These are phyloP conservation scores for Phyllosticta citriasiana DNA, from an alignment of 2,329 filamentous ascomycete species.

Conservation along the genomic window DNA sequence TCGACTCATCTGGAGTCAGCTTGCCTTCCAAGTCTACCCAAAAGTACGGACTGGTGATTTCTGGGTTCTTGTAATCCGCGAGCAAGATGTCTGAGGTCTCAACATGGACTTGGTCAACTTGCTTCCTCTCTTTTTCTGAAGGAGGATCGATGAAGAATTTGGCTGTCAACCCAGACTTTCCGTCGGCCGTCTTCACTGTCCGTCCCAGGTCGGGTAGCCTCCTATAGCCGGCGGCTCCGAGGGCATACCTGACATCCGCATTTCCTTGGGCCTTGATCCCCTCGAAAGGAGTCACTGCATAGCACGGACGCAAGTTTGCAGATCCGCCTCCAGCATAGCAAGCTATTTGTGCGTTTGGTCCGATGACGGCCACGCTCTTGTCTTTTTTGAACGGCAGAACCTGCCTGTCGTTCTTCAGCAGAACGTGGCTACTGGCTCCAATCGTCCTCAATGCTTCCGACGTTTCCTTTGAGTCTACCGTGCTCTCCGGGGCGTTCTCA, in stretches of 20 bases:
- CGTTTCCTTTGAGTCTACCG: conserved; percentile 48
- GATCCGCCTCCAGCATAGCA: conserved; percentile 26
- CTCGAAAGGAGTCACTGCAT: conserved; percentile 20
- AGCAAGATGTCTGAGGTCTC: conserved; percentile 9
- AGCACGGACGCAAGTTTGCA: conserved; percentile 20
- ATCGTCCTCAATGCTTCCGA: conserved; percentile 53
- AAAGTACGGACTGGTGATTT: conserved; percentile 8
- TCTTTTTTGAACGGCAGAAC: conserved; percentile 56
- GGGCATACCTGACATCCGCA: conserved; percentile 39
- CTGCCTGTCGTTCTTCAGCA: conserved; percentile 60
- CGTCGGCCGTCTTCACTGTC: conserved; percentile 3
- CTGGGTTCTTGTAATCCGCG: conserved; percentile 11
- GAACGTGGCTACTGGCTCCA: conserved; percentile 57
- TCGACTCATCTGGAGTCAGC: conserved; percentile 10
- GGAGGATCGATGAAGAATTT: conserved; percentile 10
- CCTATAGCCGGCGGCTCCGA: conserved; percentile 54
- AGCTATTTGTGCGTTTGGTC: conserved; percentile 54
- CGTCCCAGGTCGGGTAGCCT: conserved; percentile 26
- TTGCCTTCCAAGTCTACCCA: conserved; percentile 13
- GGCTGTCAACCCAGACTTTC: not conserved
- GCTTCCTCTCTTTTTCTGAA: conserved; percentile 1
- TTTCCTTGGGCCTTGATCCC: conserved; percentile 12
- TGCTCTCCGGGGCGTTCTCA: conserved; percentile 45
- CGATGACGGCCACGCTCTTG: conserved; percentile 59
- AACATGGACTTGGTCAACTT: conserved; percentile 7